phyloP scores from a whole-genome alignment of 306 rosid species.

The Malus sylvestris region DNA sequence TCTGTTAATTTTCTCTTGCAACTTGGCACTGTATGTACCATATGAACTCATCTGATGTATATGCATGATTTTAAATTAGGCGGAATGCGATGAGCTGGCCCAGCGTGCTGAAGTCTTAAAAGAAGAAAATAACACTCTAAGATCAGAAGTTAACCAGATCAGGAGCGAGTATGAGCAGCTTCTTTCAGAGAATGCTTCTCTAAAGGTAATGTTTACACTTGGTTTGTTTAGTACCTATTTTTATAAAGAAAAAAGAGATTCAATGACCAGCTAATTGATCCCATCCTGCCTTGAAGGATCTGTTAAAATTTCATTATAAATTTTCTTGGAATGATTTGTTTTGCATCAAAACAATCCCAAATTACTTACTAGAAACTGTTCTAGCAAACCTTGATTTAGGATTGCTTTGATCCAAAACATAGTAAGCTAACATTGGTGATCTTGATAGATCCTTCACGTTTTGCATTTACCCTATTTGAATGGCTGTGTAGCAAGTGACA shows the following conservation, averaged over 20 bases:
- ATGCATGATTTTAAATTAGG: conserved; percentile 40
- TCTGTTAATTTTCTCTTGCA: conserved; percentile 9
- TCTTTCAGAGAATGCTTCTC: conserved; percentile 74
- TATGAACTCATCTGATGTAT: conserved; percentile 4
- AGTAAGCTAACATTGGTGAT: not conserved
- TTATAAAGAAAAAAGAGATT: not conserved
- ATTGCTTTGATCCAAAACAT: not conserved
- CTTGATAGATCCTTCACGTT: not conserved
- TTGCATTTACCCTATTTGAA: not conserved
- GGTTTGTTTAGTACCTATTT: not conserved
- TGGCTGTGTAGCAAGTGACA: not conserved
- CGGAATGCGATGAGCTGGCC: conserved; percentile 93
- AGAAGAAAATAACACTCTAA: conserved; percentile 77
- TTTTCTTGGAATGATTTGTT: not conserved
- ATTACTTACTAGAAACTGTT: not conserved
- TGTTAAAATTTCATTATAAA: not conserved
- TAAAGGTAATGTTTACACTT: conserved; percentile 48
- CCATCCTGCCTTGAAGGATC: not conserved
- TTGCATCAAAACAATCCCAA: not conserved
- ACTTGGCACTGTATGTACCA: conserved; percentile 12
- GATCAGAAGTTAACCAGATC: conserved; percentile 70
- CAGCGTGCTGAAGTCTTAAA: conserved; percentile 83
- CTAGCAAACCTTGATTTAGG: not conserved
- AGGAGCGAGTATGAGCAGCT: conserved; percentile 85
- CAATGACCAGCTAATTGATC: too few relatives aligned